Conservation (phyloP, 768 basidiomycete genomes). For the Boletales sp. region DNA sequence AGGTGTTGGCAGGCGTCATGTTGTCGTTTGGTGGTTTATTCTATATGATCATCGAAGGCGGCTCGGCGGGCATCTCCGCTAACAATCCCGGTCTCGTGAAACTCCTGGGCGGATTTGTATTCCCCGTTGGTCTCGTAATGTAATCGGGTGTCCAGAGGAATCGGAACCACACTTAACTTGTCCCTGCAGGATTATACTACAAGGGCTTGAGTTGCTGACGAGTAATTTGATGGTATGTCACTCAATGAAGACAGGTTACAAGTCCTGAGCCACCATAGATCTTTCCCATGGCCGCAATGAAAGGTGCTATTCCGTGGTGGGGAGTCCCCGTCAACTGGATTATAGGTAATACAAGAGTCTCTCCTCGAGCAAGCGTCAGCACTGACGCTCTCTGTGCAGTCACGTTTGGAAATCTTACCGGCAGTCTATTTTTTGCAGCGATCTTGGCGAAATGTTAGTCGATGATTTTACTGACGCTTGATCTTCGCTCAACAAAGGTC, state of each 20-base stretch:
- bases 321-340: constrained; percentile 64
- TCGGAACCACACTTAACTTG: background rate
- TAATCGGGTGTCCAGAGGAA: constrained; percentile 24
- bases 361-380: background rate
- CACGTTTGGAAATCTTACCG: constrained; percentile 64
- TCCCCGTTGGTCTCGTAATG: constrained; percentile 78
- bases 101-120: constrained; percentile 62
- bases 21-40: constrained; percentile 72
- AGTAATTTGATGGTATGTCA: constrained; percentile 69
- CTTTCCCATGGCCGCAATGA: constrained; percentile 66
- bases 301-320: constrained; percentile 67
- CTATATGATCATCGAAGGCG: constrained; percentile 57
- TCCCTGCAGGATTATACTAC: constrained; percentile 59
- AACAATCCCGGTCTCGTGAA: constrained; percentile 68
- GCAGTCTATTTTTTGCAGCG: constrained; percentile 67
- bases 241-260: background rate
- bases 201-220: constrained; percentile 67
- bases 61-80: constrained; percentile 45
- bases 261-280: constrained; percentile 36
- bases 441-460: constrained; percentile 61
- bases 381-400: constrained; percentile 38
- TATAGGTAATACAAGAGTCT: constrained; percentile 44
- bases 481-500: background rate
- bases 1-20: constrained; percentile 71
- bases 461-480: background rate